Conservation (phyloP, 495 filamentous ascomycete species). For the Pyrenopolyporus hunteri region DNA sequence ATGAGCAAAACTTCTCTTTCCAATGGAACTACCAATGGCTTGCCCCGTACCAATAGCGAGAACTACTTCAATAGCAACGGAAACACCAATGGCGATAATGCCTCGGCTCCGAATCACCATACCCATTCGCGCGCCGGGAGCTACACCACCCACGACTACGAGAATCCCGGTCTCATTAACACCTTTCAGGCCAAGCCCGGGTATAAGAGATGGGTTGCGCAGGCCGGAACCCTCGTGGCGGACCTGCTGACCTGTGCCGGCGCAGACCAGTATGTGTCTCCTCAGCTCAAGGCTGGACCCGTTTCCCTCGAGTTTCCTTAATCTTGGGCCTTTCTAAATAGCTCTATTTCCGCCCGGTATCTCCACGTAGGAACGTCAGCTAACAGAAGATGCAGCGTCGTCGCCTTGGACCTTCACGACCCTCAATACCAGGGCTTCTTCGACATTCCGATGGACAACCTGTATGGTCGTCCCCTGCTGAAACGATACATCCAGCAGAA, state of each 20-base stretch:
- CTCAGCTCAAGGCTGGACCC: slow-evolving; percentile 9
- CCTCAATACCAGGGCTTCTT: slow-evolving; percentile 99
- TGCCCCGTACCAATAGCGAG: slow-evolving; percentile 47
- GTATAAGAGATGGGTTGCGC: slow-evolving; percentile 98
- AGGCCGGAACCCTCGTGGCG: slow-evolving; percentile 93
- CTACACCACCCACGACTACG: slow-evolving; percentile 64
- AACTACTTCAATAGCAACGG: slow-evolving; percentile 41
- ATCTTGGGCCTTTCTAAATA: neutral
- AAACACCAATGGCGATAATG: slow-evolving; percentile 46
- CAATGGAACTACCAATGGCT: slow-evolving; percentile 58
- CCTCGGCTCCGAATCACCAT: slow-evolving; percentile 25
- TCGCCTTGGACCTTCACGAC: slow-evolving; percentile 97
- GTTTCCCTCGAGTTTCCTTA: neutral
- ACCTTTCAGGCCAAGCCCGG: slow-evolving; percentile 84
- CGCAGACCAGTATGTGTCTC: slow-evolving; percentile 74
- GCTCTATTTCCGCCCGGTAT: neutral
- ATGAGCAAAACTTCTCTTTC: slow-evolving; percentile 43
- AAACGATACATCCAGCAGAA: slow-evolving; percentile 88
- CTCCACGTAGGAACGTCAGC: slow-evolving; percentile 10
- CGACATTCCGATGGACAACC: slow-evolving; percentile 96
- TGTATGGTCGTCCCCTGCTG: slow-evolving; percentile 86
- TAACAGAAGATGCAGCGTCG: slow-evolving; percentile 56
- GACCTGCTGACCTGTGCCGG: slow-evolving; percentile 95
- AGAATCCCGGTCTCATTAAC: slow-evolving; percentile 59
- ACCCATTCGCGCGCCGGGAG: slow-evolving; percentile 34